A percentile compares a stretch with the other conserved stretches of the same genome.
Conservation (phyloP, 345 rosid genomes). For the Salix suchowensis region DNA sequence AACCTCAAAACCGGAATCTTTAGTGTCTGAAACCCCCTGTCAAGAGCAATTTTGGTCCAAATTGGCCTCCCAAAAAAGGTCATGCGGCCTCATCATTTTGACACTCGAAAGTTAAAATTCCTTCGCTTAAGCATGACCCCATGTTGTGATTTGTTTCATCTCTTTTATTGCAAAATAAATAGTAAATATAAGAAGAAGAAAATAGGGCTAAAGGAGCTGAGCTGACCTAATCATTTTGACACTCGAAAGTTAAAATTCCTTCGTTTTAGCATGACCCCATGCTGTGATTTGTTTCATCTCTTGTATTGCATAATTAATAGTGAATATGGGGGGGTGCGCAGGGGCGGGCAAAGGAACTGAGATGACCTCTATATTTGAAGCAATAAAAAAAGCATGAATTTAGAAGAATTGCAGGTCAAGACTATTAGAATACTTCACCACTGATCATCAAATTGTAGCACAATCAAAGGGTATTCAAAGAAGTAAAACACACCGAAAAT, state of each 20-base stretch:
- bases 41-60: background rate
- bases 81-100: background rate
- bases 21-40: background rate
- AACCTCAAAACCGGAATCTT: background rate
- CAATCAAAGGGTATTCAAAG: background rate
- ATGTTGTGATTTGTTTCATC: background rate
- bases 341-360: background rate
- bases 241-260: background rate
- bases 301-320: background rate
- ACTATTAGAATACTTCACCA: background rate
- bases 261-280: background rate
- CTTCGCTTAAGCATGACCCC: background rate
- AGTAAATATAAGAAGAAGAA: background rate
- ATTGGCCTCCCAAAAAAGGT: background rate
- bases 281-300: background rate
- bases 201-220: too few relatives aligned
- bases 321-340: background rate
- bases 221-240: too few relatives aligned
- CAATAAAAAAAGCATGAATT: background rate
- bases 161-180: background rate
- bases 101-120: background rate
- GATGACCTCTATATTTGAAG: background rate
- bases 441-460: background rate
- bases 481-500: background rate
- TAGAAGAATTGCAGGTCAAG: background rate